Base-by-base conservation (phyloP, 345 rosid species). In the Acer yangbiense region DNA sequence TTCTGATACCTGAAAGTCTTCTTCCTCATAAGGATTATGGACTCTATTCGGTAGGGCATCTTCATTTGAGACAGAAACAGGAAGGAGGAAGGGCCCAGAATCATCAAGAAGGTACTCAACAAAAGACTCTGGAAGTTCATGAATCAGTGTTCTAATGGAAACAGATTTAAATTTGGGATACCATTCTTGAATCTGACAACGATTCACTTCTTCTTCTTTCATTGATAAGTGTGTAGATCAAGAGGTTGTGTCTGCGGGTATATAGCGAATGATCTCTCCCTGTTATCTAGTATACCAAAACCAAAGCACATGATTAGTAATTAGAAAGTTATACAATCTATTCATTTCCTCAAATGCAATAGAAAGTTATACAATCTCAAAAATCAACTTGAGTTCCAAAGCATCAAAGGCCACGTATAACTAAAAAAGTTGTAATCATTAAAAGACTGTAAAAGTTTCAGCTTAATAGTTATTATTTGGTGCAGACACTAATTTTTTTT, bases 121-220 rank as follows among this genome's bases (percentile, higher is more conserved):
- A 85, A 95, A 95, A 27, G 90, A 77, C 52, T 95, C 95, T 0
- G 97, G 97, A 79, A 93, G 95, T 71, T 87, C 72, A 75, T 87
- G 98, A 50, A 90, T 87, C 75, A 84, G 83, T 70, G 98, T 93
- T 83, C 69, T 93, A 14, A 95, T 85, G 32, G 97, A 89, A 27
- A 81, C 77, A 2, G 89, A 84, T 87, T 76, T 90, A 75, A 95
- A 92, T 73, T 85, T 95, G 0, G 97, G 98, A 67, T 93, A 93
- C 97, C 97, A 93, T 75, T 89, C 93, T 65, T 93, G 97, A 81
- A 90, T 89, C 84, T 95, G 98, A 82, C 98, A 95, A 12, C 86
- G 83, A 32, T 90, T 88, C 16, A 92, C 88, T 76, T 95, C 95
- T 67, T 79, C 94, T 78, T 84, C 88, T 82, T 85, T 90, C 98